Conservation (phyloP, 768 basidiomycete genomes). For the Podaxis sp. region DNA sequence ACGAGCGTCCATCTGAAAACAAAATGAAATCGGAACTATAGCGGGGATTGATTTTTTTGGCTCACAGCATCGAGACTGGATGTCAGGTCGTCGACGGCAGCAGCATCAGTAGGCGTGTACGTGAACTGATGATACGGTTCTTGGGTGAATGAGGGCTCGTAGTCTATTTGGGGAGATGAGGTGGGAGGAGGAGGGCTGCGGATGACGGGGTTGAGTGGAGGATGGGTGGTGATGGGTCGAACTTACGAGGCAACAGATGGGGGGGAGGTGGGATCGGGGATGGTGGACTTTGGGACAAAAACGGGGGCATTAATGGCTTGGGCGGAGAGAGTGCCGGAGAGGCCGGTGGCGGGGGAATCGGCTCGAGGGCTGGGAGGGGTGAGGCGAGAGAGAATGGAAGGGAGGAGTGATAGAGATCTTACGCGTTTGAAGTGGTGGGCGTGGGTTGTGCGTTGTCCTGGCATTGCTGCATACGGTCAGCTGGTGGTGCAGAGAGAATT, state of each 20-base stretch:
- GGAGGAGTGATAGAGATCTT: conserved; percentile 14
- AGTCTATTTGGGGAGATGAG: conserved; percentile 9
- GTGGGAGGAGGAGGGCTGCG: background rate
- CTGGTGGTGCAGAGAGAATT: too few relatives aligned
- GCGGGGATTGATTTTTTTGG: background rate
- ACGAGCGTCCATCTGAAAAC: conserved; percentile 24
- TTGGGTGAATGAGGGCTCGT: conserved; percentile 6
- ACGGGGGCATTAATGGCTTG: conserved; percentile 81
- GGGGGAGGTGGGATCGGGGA: conserved; percentile 15
- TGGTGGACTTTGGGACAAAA: conserved; percentile 66
- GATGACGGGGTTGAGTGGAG: conserved; percentile 19
- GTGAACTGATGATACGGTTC: conserved; percentile 17
- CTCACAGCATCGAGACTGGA: background rate
- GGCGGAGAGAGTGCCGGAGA: conserved; percentile 33
- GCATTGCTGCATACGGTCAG: too few relatives aligned
- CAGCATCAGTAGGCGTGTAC: background rate
- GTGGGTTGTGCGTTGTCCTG: background rate
- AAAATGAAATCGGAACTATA: background rate
- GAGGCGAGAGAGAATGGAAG: conserved; percentile 16
- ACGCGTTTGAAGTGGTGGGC: background rate
- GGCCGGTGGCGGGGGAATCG: conserved; percentile 37
- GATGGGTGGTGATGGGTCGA: conserved; percentile 19
- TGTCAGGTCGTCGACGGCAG: conserved; percentile 5
- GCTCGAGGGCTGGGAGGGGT: conserved; percentile 29
- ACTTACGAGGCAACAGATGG: conserved; percentile 12